Evolutionary conservation across 2,329 filamentous ascomycete species (phyloP), one percentile per base, ranked within the genome.

Genomic region (Arthrinium puccinioides): DNA sequence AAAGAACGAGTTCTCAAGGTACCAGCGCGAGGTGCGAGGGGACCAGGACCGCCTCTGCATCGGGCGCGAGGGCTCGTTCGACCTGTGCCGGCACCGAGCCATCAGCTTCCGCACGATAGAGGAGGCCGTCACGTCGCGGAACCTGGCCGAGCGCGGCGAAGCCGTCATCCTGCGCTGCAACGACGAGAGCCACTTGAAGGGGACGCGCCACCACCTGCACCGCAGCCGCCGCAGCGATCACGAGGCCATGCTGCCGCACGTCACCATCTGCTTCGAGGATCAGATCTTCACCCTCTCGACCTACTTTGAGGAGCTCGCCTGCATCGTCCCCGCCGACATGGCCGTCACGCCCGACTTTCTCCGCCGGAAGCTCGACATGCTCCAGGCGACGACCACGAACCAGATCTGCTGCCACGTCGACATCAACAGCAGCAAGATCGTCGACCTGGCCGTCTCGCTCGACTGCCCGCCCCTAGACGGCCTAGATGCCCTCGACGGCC

Each of bases 261-360:
- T 36, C 15, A 28, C 18, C 13, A 24, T 27, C 11, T 24, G 33
- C 11, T n/a, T 36, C 9, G 33, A 36, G 24, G 33, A 36, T 5
- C 23, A 36, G 16, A 24, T 19, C 24, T 16, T 36, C 33, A 27
- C 26, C 16, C 23, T 36, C 23, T 26, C 33, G 18, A 36, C 33
- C 24, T 36, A 36, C 33, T 36, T 36, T 9, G 33, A 36, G 33
- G 33, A 36, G 33, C 33, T 36, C 18, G 33, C 28, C 7, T 36
- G 33, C 25, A 27, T 36, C 6, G 33, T 36, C 16, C 33, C 33
- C 3, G 23, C 23, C 9, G 33, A 19, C 18, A n/a, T 14, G 33
- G 23, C 33, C 18, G 7, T 36, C 16, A n/a, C 18, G 11, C 23
- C 24, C 18, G 16, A 19, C 16, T 18, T 15, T n/a, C 18, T 36